phyloP scores from a whole-genome alignment of 2,329 filamentous ascomycete species.

The Botrytis deweyae region DNA sequence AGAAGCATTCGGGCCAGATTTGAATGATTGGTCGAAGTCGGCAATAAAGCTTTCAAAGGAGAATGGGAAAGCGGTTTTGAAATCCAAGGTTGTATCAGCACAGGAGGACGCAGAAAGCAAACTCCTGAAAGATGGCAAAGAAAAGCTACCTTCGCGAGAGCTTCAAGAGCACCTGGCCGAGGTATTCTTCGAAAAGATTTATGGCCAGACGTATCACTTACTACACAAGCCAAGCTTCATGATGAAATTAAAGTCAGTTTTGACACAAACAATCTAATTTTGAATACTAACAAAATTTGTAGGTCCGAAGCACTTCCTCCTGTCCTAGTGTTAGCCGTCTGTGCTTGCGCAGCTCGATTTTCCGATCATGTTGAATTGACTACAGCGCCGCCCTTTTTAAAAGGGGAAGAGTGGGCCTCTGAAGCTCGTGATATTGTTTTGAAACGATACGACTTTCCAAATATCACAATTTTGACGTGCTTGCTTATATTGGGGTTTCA shows the following conservation, averaged over 20 bases:
- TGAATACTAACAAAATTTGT: constrained; percentile 24
- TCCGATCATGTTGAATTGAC: constrained; percentile 82
- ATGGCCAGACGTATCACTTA: constrained; percentile 91
- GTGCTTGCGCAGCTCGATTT: constrained; percentile 92
- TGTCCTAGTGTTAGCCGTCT: constrained; percentile 89
- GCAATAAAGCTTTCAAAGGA: constrained; percentile 52
- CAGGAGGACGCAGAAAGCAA: constrained; percentile 73
- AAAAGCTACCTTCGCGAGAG: constrained; percentile 79
- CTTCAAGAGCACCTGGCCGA: constrained; percentile 92
- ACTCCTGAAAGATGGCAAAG: constrained; percentile 76
- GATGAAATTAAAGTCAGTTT: constrained; percentile 69
- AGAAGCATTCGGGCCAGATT: constrained; percentile 79
- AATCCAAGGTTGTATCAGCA: constrained; percentile 54
- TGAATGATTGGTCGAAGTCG: constrained; percentile 76
- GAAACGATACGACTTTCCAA: constrained; percentile 88
- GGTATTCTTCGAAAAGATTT: constrained; percentile 92
- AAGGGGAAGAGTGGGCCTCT: constrained; percentile 87
- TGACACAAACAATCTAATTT: not conserved
- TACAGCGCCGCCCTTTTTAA: constrained; percentile 71
- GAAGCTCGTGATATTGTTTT: constrained; percentile 85
- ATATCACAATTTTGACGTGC: constrained; percentile 92
- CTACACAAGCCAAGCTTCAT: constrained; percentile 98
- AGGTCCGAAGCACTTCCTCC: constrained; percentile 80
- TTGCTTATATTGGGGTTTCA: constrained; percentile 86
- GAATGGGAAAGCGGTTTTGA: constrained; percentile 40